A percentile compares a stretch with the other conserved stretches of the same genome.
Conservation (phyloP, 192 early-diverging fungal genomes). For the Entomortierella parvispora region DNA sequence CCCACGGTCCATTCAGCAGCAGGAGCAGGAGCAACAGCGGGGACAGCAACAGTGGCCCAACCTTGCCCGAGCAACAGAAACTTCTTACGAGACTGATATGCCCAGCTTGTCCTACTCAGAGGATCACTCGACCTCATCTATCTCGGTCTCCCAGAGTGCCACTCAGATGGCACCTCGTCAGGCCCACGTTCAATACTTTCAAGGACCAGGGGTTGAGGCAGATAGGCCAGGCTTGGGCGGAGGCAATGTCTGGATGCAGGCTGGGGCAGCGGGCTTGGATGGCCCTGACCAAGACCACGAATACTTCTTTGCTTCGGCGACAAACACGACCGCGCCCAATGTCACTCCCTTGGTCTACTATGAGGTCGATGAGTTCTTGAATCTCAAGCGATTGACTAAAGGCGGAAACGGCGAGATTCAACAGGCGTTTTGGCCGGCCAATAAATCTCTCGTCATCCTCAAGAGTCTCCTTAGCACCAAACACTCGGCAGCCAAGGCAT, state of each 20-base stretch:
- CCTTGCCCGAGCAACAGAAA: not conserved
- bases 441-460: conserved; percentile 9
- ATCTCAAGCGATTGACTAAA: conserved; percentile 3
- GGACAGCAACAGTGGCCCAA: conserved; percentile 7
- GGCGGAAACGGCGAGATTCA: conserved; percentile 35
- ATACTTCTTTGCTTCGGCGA: conserved; percentile 15
- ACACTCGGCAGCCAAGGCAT: conserved; percentile 8
- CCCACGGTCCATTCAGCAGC: too few relatives aligned
- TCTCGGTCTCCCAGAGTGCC: too few relatives aligned
- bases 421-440: conserved; percentile 9
- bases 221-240: not conserved
- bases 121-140: too few relatives aligned
- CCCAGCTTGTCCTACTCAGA: not conserved
- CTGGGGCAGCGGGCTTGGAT: not conserved
- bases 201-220: not conserved
- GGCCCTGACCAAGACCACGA: conserved; percentile 3
- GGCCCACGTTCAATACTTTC: too few relatives aligned
- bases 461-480: conserved; percentile 24
- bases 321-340: conserved; percentile 3
- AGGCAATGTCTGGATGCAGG: not conserved
- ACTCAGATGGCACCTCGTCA: too few relatives aligned
- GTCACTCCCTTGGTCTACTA: not conserved
- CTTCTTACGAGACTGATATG: not conserved
- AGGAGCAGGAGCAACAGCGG: not conserved
- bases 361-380: conserved; percentile 9